These are phyloP conservation scores for Raphanus sativus DNA, from an alignment of 345 rosid genomes.

Conservation along the genomic window DNA sequence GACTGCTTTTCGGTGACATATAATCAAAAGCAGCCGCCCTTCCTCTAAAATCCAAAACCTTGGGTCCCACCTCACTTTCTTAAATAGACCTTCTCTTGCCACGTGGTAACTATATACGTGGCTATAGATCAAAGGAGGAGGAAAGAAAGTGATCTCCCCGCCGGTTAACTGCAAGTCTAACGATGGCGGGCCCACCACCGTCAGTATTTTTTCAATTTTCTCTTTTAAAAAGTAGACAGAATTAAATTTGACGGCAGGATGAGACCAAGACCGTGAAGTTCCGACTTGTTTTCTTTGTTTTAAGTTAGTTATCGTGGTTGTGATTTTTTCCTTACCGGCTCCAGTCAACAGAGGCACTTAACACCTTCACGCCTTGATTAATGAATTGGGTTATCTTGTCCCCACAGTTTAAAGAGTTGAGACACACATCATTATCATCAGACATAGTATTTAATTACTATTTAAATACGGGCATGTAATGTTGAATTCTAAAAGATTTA, in stretches of 20 bases:
- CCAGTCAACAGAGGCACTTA: conserved; percentile 26
- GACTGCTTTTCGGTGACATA: conserved; percentile 5
- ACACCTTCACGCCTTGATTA: conserved; percentile 29
- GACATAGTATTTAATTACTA: background rate
- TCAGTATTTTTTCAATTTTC: background rate
- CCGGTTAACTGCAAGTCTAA: conserved; percentile 22
- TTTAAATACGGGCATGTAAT: background rate
- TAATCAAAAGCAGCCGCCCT: conserved; percentile 22
- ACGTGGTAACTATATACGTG: conserved; percentile 17
- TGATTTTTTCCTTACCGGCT: background rate
- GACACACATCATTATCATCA: background rate
- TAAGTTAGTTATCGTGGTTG: background rate
- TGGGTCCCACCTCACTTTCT: conserved; percentile 6
- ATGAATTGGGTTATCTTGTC: conserved; percentile 14
- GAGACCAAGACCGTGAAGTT: conserved; percentile 27
- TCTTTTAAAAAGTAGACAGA: background rate
- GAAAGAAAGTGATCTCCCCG: background rate
- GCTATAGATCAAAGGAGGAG: background rate
- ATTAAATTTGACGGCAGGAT: conserved; percentile 29
- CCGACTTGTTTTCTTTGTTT: background rate
- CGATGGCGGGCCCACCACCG: conserved; percentile 35
- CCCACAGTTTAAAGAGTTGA: background rate
- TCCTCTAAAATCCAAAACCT: background rate
- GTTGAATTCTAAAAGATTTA: conserved; percentile 4
- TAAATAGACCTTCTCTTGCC: background rate